phyloP scores from a whole-genome alignment of 495 filamentous ascomycete genomes.

The Trichocladium uniseriatum region DNA sequence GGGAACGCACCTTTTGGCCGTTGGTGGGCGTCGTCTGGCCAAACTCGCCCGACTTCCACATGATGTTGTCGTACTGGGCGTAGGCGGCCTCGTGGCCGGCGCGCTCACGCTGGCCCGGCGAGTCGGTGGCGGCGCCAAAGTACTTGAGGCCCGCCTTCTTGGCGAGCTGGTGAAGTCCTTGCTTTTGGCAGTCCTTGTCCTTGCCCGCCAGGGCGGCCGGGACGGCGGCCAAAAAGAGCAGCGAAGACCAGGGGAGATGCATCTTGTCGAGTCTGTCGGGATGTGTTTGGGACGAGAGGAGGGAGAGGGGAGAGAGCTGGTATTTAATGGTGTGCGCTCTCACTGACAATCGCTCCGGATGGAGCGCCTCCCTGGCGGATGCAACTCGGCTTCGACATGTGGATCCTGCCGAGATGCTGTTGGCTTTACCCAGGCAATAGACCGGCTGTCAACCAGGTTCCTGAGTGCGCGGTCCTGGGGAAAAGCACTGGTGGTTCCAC shows the following conservation, averaged over 20 bases:
- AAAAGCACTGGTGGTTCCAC: too few species aligned
- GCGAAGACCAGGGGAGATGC: slow-evolving; percentile 13
- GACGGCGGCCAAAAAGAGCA: slow-evolving; percentile 11
- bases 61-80: slow-evolving; percentile 29
- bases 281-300: background rate
- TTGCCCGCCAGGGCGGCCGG: slow-evolving; percentile 10
- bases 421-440: background rate
- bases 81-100: slow-evolving; percentile 17
- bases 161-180: slow-evolving; percentile 29
- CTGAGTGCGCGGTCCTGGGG: background rate
- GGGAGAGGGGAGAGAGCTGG: background rate
- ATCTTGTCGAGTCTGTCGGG: slow-evolving; percentile 9
- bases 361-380: background rate
- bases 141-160: slow-evolving; percentile 36
- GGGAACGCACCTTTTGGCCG: slow-evolving; percentile 32
- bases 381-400: too few species aligned
- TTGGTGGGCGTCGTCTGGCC: slow-evolving; percentile 46
- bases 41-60: slow-evolving; percentile 39
- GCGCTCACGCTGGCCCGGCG: slow-evolving; percentile 32
- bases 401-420: background rate
- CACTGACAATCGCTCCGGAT: too few species aligned
- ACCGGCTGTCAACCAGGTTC: slow-evolving; percentile 1
- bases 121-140: slow-evolving; percentile 44
- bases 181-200: background rate
- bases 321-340: slow-evolving; percentile 1